phyloP scores from a whole-genome alignment of 176 grass and related monocot species.

The Saccharum spontaneum region DNA sequence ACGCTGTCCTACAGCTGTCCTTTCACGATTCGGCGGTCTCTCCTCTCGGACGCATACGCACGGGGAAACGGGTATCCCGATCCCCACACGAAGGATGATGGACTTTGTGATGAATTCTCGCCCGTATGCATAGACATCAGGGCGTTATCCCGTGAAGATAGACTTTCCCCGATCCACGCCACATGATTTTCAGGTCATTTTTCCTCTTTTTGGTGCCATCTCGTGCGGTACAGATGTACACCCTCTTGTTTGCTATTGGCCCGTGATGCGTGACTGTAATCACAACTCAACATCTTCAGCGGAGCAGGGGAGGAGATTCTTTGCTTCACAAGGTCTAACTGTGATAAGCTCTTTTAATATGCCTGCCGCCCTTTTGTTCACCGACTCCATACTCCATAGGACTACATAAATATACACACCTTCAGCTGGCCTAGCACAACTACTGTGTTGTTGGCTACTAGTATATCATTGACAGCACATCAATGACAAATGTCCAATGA shows the following conservation, averaged over 20 bases:
- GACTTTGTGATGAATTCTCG: constrained; percentile 15
- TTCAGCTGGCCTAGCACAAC: background rate
- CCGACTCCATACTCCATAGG: background rate
- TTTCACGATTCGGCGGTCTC: background rate
- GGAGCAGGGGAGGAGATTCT: background rate
- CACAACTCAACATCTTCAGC: background rate
- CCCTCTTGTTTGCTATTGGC: background rate
- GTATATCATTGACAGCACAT: background rate
- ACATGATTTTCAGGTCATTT: constrained; percentile 31
- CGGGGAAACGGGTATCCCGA: background rate
- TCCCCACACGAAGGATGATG: background rate
- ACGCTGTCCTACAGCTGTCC: constrained; percentile 8
- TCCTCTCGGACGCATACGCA: background rate
- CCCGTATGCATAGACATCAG: constrained; percentile 54
- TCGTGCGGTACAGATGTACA: constrained; percentile 1
- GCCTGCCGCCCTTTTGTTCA: constrained; percentile 16
- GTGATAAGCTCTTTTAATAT: constrained; percentile 12
- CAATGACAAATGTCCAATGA: background rate
- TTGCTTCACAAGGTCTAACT: background rate
- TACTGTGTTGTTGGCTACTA: background rate
- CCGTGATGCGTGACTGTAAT: background rate
- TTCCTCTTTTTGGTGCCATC: background rate
- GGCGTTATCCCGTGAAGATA: constrained; percentile 54
- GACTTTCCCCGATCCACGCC: constrained; percentile 4
- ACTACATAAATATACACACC: background rate